phyloP scores from a whole-genome alignment of 495 filamentous ascomycete genomes.

The Talaromyces borbonicus region DNA sequence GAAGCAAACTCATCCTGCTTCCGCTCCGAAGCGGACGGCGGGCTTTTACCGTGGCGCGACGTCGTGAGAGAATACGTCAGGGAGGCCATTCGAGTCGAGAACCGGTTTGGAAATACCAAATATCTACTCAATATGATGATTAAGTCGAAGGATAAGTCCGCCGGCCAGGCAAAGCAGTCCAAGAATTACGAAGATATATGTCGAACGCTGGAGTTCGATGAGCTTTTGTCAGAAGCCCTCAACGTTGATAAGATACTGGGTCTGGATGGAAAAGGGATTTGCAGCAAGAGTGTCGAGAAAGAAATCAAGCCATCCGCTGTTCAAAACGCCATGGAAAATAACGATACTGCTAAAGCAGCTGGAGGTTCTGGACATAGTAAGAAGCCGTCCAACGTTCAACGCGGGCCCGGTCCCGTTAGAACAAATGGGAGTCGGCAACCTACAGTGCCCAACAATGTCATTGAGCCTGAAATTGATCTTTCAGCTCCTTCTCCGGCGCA shows the following conservation, averaged over 20 bases:
- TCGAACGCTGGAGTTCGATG: constrained; percentile 48
- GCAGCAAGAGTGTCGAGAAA: constrained; percentile 14
- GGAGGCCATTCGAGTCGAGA: constrained; percentile 63
- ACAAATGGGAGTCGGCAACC: constrained; percentile 26
- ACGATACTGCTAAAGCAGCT: constrained; percentile 35
- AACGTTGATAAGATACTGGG: constrained; percentile 56
- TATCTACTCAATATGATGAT: constrained; percentile 77
- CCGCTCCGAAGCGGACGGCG: constrained; percentile 51
- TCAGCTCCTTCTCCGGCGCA: background rate
- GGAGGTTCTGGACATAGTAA: constrained; percentile 26
- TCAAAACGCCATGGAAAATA: constrained; percentile 43
- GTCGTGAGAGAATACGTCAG: constrained; percentile 65
- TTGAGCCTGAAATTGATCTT: constrained; percentile 10
- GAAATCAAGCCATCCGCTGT: constrained; percentile 33
- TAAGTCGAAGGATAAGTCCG: constrained; percentile 60
- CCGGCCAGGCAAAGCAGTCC: constrained; percentile 40
- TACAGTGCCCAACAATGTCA: constrained; percentile 13
- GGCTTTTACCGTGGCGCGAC: constrained; percentile 59
- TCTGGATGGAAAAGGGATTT: constrained; percentile 37
- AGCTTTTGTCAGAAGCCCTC: constrained; percentile 46
- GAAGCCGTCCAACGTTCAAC: constrained; percentile 13
- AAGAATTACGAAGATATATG: constrained; percentile 60
- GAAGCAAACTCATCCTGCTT: constrained; percentile 86
- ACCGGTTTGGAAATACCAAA: constrained; percentile 85
- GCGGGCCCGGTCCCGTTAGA: constrained; percentile 29